Percentiles rank a stretch among this genome's conserved stretches.
Evolutionary conservation across 768 basidiomycete genomes (phyloP).

Genomic region (Fomitopsis serialis): DNA sequence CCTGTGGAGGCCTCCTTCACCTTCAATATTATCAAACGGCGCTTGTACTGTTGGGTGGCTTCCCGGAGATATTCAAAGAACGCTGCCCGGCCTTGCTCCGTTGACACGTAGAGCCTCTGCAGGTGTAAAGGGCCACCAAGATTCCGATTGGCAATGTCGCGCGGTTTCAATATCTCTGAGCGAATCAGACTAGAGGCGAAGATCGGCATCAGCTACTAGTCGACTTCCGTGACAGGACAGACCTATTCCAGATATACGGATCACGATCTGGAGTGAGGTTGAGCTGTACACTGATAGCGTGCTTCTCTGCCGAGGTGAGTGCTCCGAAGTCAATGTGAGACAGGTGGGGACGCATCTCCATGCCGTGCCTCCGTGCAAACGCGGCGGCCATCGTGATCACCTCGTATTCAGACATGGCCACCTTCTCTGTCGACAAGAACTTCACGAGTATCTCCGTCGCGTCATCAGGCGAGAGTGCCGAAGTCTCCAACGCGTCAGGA

Average conservation of each 20-base stretch:
- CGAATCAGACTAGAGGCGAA: slow-evolving; percentile 38
- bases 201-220: not conserved
- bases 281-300: slow-evolving; percentile 41
- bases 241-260: slow-evolving; percentile 51
- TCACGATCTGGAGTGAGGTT: slow-evolving; percentile 33
- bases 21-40: slow-evolving; percentile 55
- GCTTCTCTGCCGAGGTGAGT: slow-evolving; percentile 46
- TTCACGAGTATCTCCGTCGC: slow-evolving; percentile 37
- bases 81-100: slow-evolving; percentile 40
- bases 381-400: slow-evolving; percentile 45
- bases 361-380: slow-evolving; percentile 37
- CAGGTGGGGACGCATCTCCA: slow-evolving; percentile 43
- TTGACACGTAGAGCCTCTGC: slow-evolving; percentile 58
- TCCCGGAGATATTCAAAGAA: slow-evolving; percentile 60
- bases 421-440: slow-evolving; percentile 46
- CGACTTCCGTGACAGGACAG: not conserved
- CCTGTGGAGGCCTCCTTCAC: too few relatives aligned
- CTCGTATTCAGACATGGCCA: slow-evolving; percentile 57
- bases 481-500: slow-evolving; percentile 6
- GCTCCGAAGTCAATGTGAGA: slow-evolving; percentile 53
- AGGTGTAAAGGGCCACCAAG: slow-evolving; percentile 49
- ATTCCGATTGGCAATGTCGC: slow-evolving; percentile 46
- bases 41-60: slow-evolving; percentile 50
- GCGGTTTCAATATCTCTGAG: slow-evolving; percentile 49
- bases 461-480: slow-evolving; percentile 25